Conservation (phyloP, 2,329 filamentous ascomycete species). For the Colletotrichum spinosum region DNA sequence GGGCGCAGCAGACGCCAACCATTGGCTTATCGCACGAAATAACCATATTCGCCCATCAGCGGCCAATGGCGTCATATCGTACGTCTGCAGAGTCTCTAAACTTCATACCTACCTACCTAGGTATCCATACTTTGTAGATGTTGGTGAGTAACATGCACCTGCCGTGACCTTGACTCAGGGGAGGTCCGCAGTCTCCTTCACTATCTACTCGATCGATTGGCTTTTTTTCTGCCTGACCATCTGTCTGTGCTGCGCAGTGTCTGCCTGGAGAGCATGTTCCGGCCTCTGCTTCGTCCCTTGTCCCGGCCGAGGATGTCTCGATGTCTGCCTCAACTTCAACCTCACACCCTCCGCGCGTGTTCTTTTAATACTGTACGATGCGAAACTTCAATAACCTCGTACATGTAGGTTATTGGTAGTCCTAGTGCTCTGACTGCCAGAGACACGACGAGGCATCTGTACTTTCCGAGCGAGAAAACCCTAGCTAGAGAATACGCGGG, state of each 20-base stretch:
- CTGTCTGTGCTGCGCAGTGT: too few relatives aligned
- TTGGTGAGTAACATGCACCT: not conserved
- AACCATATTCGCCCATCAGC: slow-evolving; percentile 21
- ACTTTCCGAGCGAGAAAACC: too few relatives aligned
- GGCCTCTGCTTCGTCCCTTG: slow-evolving; percentile 18
- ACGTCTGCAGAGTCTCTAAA: slow-evolving; percentile 11
- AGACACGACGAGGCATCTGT: too few relatives aligned
- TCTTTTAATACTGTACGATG: slow-evolving; percentile 2
- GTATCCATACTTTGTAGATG: not conserved
- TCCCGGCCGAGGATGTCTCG: too few relatives aligned
- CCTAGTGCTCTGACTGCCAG: too few relatives aligned
- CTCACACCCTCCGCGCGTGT: not conserved
- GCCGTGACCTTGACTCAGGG: not conserved
- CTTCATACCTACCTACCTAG: not conserved
- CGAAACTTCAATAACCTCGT: not conserved
- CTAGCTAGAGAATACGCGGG: not conserved
- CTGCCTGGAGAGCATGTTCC: slow-evolving; percentile 9
- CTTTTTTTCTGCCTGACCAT: too few relatives aligned
- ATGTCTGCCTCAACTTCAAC: too few relatives aligned
- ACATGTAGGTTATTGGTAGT: too few relatives aligned
- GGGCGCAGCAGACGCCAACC: slow-evolving; percentile 17
- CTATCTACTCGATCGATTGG: not conserved
- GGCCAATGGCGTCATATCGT: slow-evolving; percentile 31
- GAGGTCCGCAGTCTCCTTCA: too few relatives aligned
- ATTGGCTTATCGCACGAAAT: slow-evolving; percentile 29